Base-by-base conservation (phyloP, 768 basidiomycete species). In the Leccinum variicolor region DNA sequence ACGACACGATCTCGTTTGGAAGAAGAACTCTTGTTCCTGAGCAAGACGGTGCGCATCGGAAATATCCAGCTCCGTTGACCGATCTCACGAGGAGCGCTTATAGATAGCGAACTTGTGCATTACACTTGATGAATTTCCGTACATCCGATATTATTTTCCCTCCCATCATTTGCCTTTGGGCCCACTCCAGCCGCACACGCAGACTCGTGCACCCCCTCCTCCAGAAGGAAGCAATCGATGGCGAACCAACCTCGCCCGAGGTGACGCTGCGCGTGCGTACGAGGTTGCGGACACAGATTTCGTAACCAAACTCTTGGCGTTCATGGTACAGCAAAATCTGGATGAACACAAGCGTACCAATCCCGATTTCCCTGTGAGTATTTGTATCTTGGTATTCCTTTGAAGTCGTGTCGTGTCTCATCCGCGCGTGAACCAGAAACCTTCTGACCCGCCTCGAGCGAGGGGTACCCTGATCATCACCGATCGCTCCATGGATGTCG, bases 401-500 rank as follows among this genome's bases (percentile, higher is more conserved):
- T 13, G 11, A 55, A 21, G 15, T 39, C 21, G 21, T 26, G 23
- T 62, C 2, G 6, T 17, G 6, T 53, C 57, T 59, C 48, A 54
- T 60, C 23, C 26, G 11, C 23, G 26, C 11, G 14, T 23, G 25
- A 34, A 55, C 19, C 59, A 86, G 84, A 86, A 84, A 81, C 62
- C 72, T 25, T 62, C 74, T 41, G 86, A 87, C 59, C 72, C 75
- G 7, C 75, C 80, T 7, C 79, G 94, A 58, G 87, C 89, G 13
- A 84, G 89, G 56, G 86, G 83, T 4, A 90, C 92, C 15, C 76
- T 98, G 39, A 81, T 98, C 67, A 89, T 99, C 58, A 95, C 94
- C 5, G 97, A 99, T 73, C 86, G 97, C n/a, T 83, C 94, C 4
- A 93, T 99, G 89, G 97, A 99, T 73, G 86, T 87, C 65, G 68